Evolutionary conservation across 257 asterid genomes (phyloP).

Genomic region (Ilex asprella): DNA sequence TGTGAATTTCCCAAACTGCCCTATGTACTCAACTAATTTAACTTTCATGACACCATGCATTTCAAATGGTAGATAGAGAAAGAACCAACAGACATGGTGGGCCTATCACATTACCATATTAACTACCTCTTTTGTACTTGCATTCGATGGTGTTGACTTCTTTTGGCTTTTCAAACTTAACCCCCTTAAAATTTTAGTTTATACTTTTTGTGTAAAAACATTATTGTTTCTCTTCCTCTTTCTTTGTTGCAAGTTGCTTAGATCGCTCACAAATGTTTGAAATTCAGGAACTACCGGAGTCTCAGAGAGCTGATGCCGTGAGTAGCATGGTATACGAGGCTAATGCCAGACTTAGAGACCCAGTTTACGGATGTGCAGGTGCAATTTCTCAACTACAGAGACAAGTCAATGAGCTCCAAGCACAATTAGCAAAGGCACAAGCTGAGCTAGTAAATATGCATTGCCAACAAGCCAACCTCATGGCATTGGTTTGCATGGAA

Average conservation of each 20-base stretch:
- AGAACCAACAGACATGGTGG: too few species aligned
- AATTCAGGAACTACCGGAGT: conserved; percentile 60
- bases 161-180: too few species aligned
- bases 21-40: too few species aligned
- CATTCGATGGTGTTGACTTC: too few species aligned
- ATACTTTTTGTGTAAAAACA: too few species aligned
- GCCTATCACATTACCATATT: too few species aligned
- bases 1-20: too few species aligned
- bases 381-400: conserved; percentile 65
- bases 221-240: neutral
- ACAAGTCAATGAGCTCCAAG: conserved; percentile 66
- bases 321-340: conserved; percentile 91
- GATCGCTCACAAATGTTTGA: neutral
- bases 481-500: conserved; percentile 63
- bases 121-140: too few species aligned
- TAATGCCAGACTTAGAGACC: conserved; percentile 66
- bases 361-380: conserved; percentile 79
- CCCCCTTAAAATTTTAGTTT: too few species aligned
- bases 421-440: conserved; percentile 61
- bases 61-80: too few species aligned
- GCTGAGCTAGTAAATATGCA: conserved; percentile 64
- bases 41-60: too few species aligned
- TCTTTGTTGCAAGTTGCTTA: neutral
- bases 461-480: conserved; percentile 58
- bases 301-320: conserved; percentile 63